These are phyloP conservation scores for Macrolepiota albuminosa DNA, from an alignment of 768 basidiomycete genomes.

Conservation along the genomic window DNA sequence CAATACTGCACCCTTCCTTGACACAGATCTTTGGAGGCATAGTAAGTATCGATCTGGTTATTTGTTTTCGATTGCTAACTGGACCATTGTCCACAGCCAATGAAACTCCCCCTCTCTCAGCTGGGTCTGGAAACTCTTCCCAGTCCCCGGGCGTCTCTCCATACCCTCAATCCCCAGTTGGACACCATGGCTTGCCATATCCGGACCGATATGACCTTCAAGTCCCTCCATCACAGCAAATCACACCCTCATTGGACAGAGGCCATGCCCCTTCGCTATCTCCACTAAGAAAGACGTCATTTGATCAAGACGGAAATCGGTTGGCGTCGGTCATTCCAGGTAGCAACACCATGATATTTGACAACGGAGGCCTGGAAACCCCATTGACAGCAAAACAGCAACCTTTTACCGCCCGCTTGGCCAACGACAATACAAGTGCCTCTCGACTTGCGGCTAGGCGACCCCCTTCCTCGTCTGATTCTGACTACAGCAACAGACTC, in stretches of 20 bases:
- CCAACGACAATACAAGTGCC: neutral
- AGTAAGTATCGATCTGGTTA: constrained; percentile 27
- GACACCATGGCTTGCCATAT: constrained; percentile 16
- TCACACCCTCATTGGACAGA: constrained; percentile 4
- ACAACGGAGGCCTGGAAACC: constrained; percentile 7
- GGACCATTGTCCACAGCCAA: constrained; percentile 19
- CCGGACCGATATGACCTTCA: constrained; percentile 13
- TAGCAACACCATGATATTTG: constrained; percentile 3
- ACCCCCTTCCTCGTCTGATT: constrained; percentile 23
- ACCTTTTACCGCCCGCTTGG: neutral
- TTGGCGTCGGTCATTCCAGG: constrained; percentile 20
- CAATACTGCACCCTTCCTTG: constrained; percentile 39
- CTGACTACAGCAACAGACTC: constrained; percentile 37
- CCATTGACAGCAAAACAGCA: constrained; percentile 17
- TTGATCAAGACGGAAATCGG: constrained; percentile 49
- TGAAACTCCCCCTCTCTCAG: constrained; percentile 42
- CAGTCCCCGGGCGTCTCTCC: constrained; percentile 41
- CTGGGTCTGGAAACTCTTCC: constrained; percentile 40
- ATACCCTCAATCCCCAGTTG: constrained; percentile 28
- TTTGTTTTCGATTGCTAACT: neutral
- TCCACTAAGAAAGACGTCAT: constrained; percentile 44
- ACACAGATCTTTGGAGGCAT: constrained; percentile 38
- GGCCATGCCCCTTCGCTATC: constrained; percentile 20
- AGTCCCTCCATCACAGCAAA: constrained; percentile 3
- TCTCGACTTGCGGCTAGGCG: neutral